Evolutionary conservation across 331 rosid species (phyloP), one percentile per base, ranked within the genome.

Genomic region (Saraca asoca): DNA sequence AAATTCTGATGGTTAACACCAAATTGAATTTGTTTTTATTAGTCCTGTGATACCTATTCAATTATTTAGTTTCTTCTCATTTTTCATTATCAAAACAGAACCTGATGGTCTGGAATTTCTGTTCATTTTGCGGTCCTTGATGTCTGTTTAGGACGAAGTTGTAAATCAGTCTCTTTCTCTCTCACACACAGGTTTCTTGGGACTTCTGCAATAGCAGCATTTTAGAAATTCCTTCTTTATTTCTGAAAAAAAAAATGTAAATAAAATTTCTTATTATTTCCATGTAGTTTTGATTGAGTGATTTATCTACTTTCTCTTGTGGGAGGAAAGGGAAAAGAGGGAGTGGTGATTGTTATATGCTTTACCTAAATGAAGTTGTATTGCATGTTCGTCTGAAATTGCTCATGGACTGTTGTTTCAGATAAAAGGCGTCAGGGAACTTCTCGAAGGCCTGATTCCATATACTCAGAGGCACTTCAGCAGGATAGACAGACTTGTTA

Each of bases 391-490:
- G 16, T 45, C 39, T 0, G 41, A 50, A 64, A 19, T 64, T 51
- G 61, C 62, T 58, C 14, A 29, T 64, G 57, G 45, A 20, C 31
- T 24, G 31, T 1, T 24, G 17, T 77, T 72, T 78, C 95, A 93
- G 98, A 80, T 90, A 52, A 93, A 93, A 76, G 98, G 97, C 68
- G 64, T 88, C 11, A 83, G 78, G 9, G 88, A 82, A 67, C 75
- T 93, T 45, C 90, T 93, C 58, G 97, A 93, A 83, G 95, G 86
- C 60, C 85, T 93, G n/a, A 64, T 85, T 41, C 91, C 96, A 34
- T 90, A 87, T 77, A 82, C 95, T 20, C 95, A 90, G 71, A 93
- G 98, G 81, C 98, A 93, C 76, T 82, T 75, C 61, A 77, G 85
- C 82, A 71, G 97, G 77, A 68, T 86, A 66, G 98, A 93, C 81